Conservation (phyloP, 2,329 filamentous ascomycete genomes). For the Neophaeococcomyces mojaviensis region DNA sequence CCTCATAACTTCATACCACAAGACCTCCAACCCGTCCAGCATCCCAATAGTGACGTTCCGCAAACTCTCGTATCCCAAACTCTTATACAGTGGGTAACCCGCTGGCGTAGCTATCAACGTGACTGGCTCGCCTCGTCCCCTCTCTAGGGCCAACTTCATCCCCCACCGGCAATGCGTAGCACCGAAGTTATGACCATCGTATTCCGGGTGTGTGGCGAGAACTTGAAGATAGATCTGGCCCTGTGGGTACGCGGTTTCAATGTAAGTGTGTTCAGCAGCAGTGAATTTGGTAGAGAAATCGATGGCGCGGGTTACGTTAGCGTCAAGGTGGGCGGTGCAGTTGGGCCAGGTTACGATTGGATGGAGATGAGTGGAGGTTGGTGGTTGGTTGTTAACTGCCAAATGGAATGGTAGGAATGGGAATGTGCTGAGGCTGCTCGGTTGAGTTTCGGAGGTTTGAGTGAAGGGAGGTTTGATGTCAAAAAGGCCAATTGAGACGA, state of each 20-base stretch:
- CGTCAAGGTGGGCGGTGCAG: constrained; percentile 5
- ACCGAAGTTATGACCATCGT: constrained; percentile 11
- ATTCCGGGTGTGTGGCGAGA: constrained; percentile 11
- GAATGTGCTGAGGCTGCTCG: not conserved
- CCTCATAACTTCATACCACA: constrained; percentile 10
- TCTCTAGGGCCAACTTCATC: constrained; percentile 1
- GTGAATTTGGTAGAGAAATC: constrained; percentile 1
- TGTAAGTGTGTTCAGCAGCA: constrained; percentile 4
- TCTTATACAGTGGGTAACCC: constrained; percentile 4
- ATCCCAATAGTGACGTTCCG: constrained; percentile 5
- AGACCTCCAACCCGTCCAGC: not conserved
- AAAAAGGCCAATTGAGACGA: constrained; percentile 2
- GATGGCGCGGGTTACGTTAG: constrained; percentile 8
- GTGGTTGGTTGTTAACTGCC: too few relatives aligned
- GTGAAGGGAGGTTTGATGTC: not conserved
- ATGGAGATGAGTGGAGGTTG: too few relatives aligned
- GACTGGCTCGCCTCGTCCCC: not conserved
- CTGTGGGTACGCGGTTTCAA: not conserved
- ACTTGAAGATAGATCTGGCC: constrained; percentile 9
- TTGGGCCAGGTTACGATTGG: too few relatives aligned
- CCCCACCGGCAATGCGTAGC: constrained; percentile 8
- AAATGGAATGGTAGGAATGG: not conserved
- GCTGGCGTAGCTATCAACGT: constrained; percentile 8
- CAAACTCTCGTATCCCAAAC: constrained; percentile 1
- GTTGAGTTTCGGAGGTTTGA: not conserved